Base-by-base conservation (phyloP, 2,329 filamentous ascomycete species). In the Chaetomiaceae sp. region DNA sequence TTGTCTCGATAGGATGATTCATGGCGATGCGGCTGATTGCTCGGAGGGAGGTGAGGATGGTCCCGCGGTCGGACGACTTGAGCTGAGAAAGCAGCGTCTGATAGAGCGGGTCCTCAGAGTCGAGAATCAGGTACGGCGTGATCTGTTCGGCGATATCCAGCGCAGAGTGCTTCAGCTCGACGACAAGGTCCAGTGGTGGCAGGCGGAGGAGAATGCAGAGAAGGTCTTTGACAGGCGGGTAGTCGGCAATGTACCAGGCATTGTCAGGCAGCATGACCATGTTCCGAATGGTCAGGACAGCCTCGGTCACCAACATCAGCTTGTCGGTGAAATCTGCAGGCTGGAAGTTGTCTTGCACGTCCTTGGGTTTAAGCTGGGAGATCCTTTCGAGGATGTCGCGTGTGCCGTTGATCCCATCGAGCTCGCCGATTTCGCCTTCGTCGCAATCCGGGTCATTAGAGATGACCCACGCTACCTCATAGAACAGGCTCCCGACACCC, bases 251-350 rank as follows among this genome's bases (percentile, higher is more conserved):
- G 65, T 90, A 93, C 20, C 78, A 71, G 0, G 92, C 92, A 64
- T 99, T 99, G 55, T 96, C 90, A 19, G 85, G 81, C 17, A 96
- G 74, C 68, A 95, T 87, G n/a, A 91, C 85, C 90, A 99, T 96
- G 66, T 99, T 99, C 45, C 93, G 83, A 38, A 97, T 76, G 16
- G 95, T 91, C 41, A 97, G 73, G 17, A 86, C 84, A 2, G 93
- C 90, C 68, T 97, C 91, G 20, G 86, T 92, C 55, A 95, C 78
- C 57, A 89, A 81, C 12, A 87, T 79, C 54, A 97, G 75, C 37
- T 79, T 74, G 56, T 90, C 83, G 13, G 81, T 77, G 58, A 87
- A 88, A 5, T 83, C 77, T 25, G 82, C 81, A 0, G 89, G 81
- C 55, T 91, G 81, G 21, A 96, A 75, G 60, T 89, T 80, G 55